Conservation (phyloP, 2,329 filamentous ascomycete genomes). For the Bretziella fagacearum region DNA sequence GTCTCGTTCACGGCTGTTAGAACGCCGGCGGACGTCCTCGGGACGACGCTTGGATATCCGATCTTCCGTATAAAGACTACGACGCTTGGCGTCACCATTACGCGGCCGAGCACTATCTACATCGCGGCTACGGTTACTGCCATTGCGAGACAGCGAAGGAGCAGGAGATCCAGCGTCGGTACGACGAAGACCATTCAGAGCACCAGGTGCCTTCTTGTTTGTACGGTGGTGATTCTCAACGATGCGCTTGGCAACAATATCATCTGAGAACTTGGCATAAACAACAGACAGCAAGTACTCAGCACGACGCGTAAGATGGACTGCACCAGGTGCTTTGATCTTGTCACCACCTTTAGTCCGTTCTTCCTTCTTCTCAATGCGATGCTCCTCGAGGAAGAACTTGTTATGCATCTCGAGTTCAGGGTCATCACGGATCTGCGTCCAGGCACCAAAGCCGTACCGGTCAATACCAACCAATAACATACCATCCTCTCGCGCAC, state of each 20-base stretch:
- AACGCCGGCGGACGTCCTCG: slow-evolving; percentile 23
- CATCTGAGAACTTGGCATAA: slow-evolving; percentile 65
- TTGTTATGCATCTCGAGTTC: slow-evolving; percentile 78
- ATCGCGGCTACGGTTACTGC: slow-evolving; percentile 31
- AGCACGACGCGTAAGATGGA: slow-evolving; percentile 84
- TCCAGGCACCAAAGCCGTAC: slow-evolving; percentile 92
- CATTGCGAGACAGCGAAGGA: slow-evolving; percentile 27
- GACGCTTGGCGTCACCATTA: slow-evolving; percentile 39
- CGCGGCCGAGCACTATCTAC: slow-evolving; percentile 25
- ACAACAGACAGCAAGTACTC: slow-evolving; percentile 94
- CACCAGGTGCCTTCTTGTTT: slow-evolving; percentile 56
- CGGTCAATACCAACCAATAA: slow-evolving; percentile 81
- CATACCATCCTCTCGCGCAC: slow-evolving; percentile 90
- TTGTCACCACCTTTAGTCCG: slow-evolving; percentile 60
- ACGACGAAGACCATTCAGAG: slow-evolving; percentile 41
- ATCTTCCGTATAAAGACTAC: slow-evolving; percentile 33
- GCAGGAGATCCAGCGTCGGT: slow-evolving; percentile 56
- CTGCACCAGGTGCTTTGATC: slow-evolving; percentile 87
- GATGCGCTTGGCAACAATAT: slow-evolving; percentile 57
- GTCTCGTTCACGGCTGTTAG: slow-evolving; percentile 25
- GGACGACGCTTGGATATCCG: slow-evolving; percentile 32
- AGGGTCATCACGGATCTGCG: slow-evolving; percentile 77
- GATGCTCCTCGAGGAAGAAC: slow-evolving; percentile 91
- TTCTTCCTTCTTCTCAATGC: slow-evolving; percentile 95
- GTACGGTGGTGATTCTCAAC: slow-evolving; percentile 90